Conservation (phyloP, 1,284 basidiomycete species). For the Trichosporon faecale region DNA sequence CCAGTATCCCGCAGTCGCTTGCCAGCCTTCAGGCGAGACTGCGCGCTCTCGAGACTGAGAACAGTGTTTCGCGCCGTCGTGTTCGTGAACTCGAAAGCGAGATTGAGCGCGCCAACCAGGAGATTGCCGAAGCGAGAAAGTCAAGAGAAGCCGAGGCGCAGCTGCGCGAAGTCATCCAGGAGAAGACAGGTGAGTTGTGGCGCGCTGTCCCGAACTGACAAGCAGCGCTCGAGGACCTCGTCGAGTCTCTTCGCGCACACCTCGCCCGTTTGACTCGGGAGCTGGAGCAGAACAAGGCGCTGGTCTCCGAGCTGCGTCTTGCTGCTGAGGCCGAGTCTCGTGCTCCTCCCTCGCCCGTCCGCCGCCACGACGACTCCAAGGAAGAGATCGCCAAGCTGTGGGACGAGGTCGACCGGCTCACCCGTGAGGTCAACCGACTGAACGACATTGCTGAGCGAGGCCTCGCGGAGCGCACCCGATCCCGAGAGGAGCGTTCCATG, state of each 20-base stretch:
- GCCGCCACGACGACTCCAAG: conserved; percentile 7
- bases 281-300: conserved; percentile 65
- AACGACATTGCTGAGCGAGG: conserved; percentile 78
- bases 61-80: conserved; percentile 68
- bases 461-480: conserved; percentile 62
- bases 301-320: conserved; percentile 62
- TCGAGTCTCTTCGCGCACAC: conserved; percentile 66
- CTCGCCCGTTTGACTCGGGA: conserved; percentile 72
- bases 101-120: conserved; percentile 56
- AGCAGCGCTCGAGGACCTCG: conserved; percentile 71
- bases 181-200: conserved; percentile 68
- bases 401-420: conserved; percentile 57
- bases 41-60: conserved; percentile 67
- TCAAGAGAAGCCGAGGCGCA: conserved; percentile 18
- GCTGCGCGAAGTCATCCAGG: conserved; percentile 64
- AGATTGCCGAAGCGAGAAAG: conserved; percentile 49
- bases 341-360: conserved; percentile 29
- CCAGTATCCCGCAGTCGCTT: conserved; percentile 36
- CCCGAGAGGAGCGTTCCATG: conserved; percentile 27
- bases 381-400: conserved; percentile 61
- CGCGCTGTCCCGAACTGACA: not conserved
- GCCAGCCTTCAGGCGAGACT: conserved; percentile 44
- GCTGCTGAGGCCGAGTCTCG: conserved; percentile 18
- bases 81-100: conserved; percentile 78
- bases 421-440: conserved; percentile 75